These are phyloP conservation scores for Candida glaebosa DNA, from an alignment of 805 yeast species.

Conservation along the genomic window DNA sequence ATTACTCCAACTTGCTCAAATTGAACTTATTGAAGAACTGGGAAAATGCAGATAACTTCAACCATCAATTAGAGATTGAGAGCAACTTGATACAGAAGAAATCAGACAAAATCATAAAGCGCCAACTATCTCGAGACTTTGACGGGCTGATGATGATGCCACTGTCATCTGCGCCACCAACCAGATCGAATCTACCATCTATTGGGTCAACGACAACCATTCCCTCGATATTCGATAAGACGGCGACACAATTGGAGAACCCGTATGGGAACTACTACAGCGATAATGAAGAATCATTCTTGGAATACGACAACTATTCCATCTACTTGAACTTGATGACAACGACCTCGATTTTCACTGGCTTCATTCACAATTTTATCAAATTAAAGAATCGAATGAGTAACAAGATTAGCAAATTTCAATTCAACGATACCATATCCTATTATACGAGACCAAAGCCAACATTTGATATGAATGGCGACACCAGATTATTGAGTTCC, in stretches of 20 bases:
- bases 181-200: constrained; percentile 1
- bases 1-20: constrained; percentile 32
- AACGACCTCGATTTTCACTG: constrained; percentile 14
- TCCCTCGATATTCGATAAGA: constrained; percentile 1
- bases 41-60: constrained; percentile 30
- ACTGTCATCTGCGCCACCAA: not conserved
- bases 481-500: not conserved
- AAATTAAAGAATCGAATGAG: constrained; percentile 17
- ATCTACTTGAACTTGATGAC: constrained; percentile 18
- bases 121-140: constrained; percentile 18
- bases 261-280: not conserved
- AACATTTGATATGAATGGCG: not conserved
- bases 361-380: constrained; percentile 18
- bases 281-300: constrained; percentile 11
- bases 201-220: not conserved
- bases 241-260: not conserved
- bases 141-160: not conserved
- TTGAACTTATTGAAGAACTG: constrained; percentile 36
- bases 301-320: constrained; percentile 16
- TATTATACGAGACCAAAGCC: constrained; percentile 6
- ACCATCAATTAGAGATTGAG: constrained; percentile 27
- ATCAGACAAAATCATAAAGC: constrained; percentile 21
- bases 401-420: constrained; percentile 3
- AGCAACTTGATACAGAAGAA: constrained; percentile 18
- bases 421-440: constrained; percentile 4